Conservation (phyloP, 805 yeast genomes). For the Middelhovenomyces tepae region DNA sequence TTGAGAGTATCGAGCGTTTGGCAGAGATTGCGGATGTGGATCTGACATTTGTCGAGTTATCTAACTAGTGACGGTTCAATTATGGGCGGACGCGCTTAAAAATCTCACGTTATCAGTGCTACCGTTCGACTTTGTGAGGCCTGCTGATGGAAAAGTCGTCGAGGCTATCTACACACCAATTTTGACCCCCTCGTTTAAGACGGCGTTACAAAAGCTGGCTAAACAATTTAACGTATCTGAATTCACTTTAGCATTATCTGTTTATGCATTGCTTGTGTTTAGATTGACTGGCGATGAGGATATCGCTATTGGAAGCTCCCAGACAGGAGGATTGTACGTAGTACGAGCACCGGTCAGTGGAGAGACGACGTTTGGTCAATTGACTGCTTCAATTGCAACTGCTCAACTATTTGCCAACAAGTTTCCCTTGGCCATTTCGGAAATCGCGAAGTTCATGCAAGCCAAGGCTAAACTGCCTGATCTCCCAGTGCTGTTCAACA, state of each 20-base stretch:
- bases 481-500: slow-evolving; percentile 54
- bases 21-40: too few species aligned
- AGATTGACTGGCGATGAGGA: slow-evolving; percentile 93
- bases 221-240: slow-evolving; percentile 20
- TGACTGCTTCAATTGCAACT: slow-evolving; percentile 38
- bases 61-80: too few species aligned
- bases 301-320: slow-evolving; percentile 71
- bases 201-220: slow-evolving; percentile 15
- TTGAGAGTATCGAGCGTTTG: too few species aligned
- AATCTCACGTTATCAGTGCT: slow-evolving; percentile 79
- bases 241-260: slow-evolving; percentile 52
- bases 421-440: slow-evolving; percentile 43
- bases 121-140: slow-evolving; percentile 81
- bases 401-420: slow-evolving; percentile 26
- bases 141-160: slow-evolving; percentile 55
- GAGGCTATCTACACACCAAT: slow-evolving; percentile 45
- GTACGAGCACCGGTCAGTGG: slow-evolving; percentile 48
- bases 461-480: slow-evolving; percentile 41
- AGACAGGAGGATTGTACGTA: slow-evolving; percentile 39
- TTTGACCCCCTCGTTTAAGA: slow-evolving; percentile 15
- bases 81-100: slow-evolving; percentile 60
- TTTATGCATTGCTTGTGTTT: slow-evolving; percentile 60
- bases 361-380: slow-evolving; percentile 37
- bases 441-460: slow-evolving; percentile 46
- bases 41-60: too few species aligned